Evolutionary conservation across 23 red algal species (phyloP), one percentile per base, ranked within the genome.

Genomic region (Gracilaria vermiculophylla): DNA sequence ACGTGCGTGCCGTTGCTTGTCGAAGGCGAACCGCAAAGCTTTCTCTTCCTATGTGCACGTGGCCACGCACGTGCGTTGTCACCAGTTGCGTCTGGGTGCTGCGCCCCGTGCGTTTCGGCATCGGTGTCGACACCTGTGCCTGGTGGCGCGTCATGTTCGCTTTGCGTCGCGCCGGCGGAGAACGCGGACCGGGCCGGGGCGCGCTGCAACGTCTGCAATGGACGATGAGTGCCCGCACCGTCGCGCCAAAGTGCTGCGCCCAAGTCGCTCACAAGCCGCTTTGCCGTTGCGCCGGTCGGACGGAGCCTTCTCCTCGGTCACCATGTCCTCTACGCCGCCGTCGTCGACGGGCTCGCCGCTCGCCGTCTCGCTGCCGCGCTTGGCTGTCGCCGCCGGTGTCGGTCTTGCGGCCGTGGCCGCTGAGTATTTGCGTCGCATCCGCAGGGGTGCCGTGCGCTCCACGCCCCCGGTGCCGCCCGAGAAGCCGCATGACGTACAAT

Each of bases 401-500:
- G 76, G 48, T 0, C 35, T 79, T 34, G 34, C 49, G 5, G 76
- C 50, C 50, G 10, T 79, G 8, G 53, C 76, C 0, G 2, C 21
- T 24, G 49, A 79, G 17, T 79, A 39, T 16, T 13, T 86, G 35
- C 42, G 81, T 13, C 44, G 64, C 19, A 23, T 15, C 35, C 25
- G 23, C 1, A 19, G 81, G 2, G 87, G 87, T 15, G 28, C 87
- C 15, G 53, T 91, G 19, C 73, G 87, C 13, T 50, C 54, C 42
- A 77, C 76, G 23, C 91, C 91, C 3, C 91, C 91, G 33, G 41
- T 62, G 0, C 69, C 77, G 21, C n/a, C 48, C 20, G 84, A 84
- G 75, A 50, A 53, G 69, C 47, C 70, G 20, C 48, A 74, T 60
- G 39, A 94, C 27, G 62, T 94, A 10, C 13, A 60, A 20, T 94